phyloP scores from a whole-genome alignment of 371 early-diverging fungal species.

The Actinomortierella wolfii region DNA sequence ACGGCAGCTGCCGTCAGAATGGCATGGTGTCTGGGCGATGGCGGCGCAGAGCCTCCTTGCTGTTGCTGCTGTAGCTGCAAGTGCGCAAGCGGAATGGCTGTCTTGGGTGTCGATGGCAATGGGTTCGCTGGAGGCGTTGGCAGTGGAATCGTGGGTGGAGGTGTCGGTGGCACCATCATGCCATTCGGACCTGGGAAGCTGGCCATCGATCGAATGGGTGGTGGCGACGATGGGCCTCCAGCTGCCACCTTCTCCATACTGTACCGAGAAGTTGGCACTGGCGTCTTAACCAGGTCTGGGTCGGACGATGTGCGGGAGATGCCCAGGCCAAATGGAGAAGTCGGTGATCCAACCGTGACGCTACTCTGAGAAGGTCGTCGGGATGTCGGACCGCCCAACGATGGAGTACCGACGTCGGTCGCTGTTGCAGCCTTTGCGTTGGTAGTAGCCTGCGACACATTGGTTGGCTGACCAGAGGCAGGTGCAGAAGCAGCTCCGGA shows the following conservation, averaged over 20 bases:
- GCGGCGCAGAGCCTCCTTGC: conserved; percentile 11
- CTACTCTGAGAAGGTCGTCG: too few relatives aligned
- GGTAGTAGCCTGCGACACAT: too few relatives aligned
- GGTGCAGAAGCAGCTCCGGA: too few relatives aligned
- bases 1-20: conserved; percentile 11
- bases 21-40: conserved; percentile 24
- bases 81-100: conserved; percentile 3
- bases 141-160: conserved; percentile 30
- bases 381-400: too few relatives aligned
- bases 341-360: too few relatives aligned
- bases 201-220: conserved; percentile 10
- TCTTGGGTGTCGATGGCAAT: conserved; percentile 1
- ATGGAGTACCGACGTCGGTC: too few relatives aligned
- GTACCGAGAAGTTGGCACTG: conserved; percentile 7
- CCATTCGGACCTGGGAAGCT: conserved; percentile 9
- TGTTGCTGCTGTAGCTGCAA: conserved; percentile 2
- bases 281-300: conserved; percentile 9
- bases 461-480: too few relatives aligned
- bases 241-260: conserved; percentile 25
- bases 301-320: conserved; percentile 32
- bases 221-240: too few relatives aligned
- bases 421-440: too few relatives aligned
- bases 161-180: conserved; percentile 17
- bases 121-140: conserved; percentile 23
- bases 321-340: conserved; percentile 12